phyloP scores from a whole-genome alignment of 225 moss, liverwort and hornwort species.

The Straminergon stramineum region DNA sequence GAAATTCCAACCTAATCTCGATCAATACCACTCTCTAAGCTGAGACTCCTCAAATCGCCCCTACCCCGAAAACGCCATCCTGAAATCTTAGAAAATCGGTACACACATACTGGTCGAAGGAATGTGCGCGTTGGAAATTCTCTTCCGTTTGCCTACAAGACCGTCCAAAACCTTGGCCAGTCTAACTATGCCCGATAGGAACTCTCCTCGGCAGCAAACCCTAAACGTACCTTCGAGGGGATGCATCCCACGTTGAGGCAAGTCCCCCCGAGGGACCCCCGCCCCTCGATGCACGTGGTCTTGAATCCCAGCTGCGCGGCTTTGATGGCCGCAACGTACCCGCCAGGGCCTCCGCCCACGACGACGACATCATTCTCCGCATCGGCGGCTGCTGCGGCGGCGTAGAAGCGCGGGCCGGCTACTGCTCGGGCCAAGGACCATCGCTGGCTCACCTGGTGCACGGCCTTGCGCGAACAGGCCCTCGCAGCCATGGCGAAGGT shows the following conservation, averaged over 20 bases:
- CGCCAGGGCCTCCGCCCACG: slow-evolving; percentile 85
- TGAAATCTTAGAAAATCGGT: not conserved
- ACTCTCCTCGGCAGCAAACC: not conserved
- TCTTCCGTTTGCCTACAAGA: not conserved
- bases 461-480: slow-evolving; percentile 51
- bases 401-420: slow-evolving; percentile 32
- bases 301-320: slow-evolving; percentile 94
- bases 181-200: not conserved
- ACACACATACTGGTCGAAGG: not conserved
- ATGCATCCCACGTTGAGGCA: slow-evolving; percentile 97
- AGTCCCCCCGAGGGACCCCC: slow-evolving; percentile 80
- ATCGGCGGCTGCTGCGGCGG: slow-evolving; percentile 40
- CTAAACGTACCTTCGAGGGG: slow-evolving; percentile 71
- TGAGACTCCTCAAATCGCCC: not conserved
- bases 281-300: slow-evolving; percentile 79
- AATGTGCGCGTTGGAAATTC: not conserved
- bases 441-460: slow-evolving; percentile 40
- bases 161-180: not conserved
- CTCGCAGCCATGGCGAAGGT: slow-evolving; percentile 52
- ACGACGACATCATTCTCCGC: slow-evolving; percentile 55
- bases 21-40: not conserved
- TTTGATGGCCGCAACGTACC: slow-evolving; percentile 92
- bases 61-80: not conserved
- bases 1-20: not conserved
- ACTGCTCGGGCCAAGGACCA: slow-evolving; percentile 19